Percentiles rank a stretch among this genome's conserved stretches.
Evolutionary conservation across 2,329 filamentous ascomycete genomes (phyloP).

Genomic region (Phialophora macrospora): DNA sequence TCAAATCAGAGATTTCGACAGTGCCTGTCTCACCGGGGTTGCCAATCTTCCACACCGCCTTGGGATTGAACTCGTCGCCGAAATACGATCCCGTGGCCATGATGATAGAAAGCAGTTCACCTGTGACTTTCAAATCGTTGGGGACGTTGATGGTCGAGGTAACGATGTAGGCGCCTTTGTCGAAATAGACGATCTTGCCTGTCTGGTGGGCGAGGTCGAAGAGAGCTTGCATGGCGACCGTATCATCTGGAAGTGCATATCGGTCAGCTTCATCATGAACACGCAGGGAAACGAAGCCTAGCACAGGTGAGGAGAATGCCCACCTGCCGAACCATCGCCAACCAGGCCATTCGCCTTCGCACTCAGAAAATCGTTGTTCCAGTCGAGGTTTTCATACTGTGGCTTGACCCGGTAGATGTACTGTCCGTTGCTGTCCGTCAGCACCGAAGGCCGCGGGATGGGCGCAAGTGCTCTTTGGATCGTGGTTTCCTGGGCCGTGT

Average conservation of each 20-base stretch:
- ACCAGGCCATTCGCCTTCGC: slow-evolving; percentile 51
- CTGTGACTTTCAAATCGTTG: slow-evolving; percentile 61
- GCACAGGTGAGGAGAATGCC: slow-evolving; percentile 4
- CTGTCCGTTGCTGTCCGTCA: slow-evolving; percentile 58
- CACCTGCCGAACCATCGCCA: slow-evolving; percentile 61
- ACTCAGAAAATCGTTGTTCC: slow-evolving; percentile 49
- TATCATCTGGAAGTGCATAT: slow-evolving; percentile 56
- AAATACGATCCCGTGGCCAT: slow-evolving; percentile 44
- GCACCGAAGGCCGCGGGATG: slow-evolving; percentile 49
- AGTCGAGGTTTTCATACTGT: slow-evolving; percentile 54
- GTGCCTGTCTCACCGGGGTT: slow-evolving; percentile 42
- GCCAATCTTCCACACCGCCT: slow-evolving; percentile 42
- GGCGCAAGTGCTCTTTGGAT: slow-evolving; percentile 63
- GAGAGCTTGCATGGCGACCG: slow-evolving; percentile 62
- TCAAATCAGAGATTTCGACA: slow-evolving; percentile 47
- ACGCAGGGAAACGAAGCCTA: background rate
- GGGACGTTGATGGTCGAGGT: slow-evolving; percentile 73
- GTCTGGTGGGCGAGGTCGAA: slow-evolving; percentile 56
- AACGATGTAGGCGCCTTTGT: slow-evolving; percentile 74
- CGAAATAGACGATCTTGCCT: slow-evolving; percentile 71
- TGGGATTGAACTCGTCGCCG: slow-evolving; percentile 39
- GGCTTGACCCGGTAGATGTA: slow-evolving; percentile 59
- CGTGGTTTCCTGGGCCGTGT: slow-evolving; percentile 38
- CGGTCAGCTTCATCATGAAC: background rate
- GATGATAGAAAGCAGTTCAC: slow-evolving; percentile 55